Evolutionary conservation across 352 stramenopile genomes (phyloP).

Genomic region (Phytophthora hybrid): DNA sequence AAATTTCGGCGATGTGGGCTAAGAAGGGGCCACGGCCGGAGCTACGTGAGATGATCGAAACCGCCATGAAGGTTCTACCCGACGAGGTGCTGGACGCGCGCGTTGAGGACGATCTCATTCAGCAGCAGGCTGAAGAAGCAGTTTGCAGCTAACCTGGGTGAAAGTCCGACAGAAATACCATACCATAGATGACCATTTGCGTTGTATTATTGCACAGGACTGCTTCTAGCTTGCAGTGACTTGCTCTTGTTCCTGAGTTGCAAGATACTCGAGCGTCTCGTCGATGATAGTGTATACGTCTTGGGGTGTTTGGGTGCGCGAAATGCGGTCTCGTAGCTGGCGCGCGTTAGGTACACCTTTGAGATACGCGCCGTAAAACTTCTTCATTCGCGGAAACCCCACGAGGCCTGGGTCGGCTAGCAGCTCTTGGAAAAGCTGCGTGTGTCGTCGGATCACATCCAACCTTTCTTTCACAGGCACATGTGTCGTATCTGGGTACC

Average conservation of each 20-base stretch:
- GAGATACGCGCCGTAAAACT: constrained; percentile 82
- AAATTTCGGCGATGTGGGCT: constrained; percentile 74
- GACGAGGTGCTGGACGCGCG: constrained; percentile 78
- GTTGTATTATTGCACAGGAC: constrained; percentile 9
- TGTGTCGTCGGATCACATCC: constrained; percentile 69
- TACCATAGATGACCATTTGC: constrained; percentile 31
- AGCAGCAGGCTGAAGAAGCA: constrained; percentile 23
- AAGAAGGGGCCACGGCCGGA: constrained; percentile 68
- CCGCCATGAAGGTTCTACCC: constrained; percentile 70
- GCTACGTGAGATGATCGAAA: constrained; percentile 81
- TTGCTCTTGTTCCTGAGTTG: constrained; percentile 34
- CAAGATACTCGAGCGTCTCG: constrained; percentile 52
- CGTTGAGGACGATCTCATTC: constrained; percentile 65
- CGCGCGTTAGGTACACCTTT: constrained; percentile 78
- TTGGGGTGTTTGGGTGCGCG: constrained; percentile 46
- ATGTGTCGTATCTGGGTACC: constrained; percentile 61
- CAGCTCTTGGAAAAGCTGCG: constrained; percentile 73
- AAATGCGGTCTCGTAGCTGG: constrained; percentile 69
- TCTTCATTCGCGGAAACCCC: constrained; percentile 81
- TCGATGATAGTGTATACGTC: constrained; percentile 73
- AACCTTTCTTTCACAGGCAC: constrained; percentile 61
- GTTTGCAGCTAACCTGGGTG: constrained; percentile 25
- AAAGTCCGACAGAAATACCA: constrained; percentile 8
- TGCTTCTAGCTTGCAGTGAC: constrained; percentile 8
- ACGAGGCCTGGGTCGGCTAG: constrained; percentile 54